A percentile compares a stretch with the other conserved stretches of the same genome.
These are phyloP conservation scores for Ophiostoma quercus DNA, from an alignment of 2,329 filamentous ascomycete genomes.

Conservation along the genomic window DNA sequence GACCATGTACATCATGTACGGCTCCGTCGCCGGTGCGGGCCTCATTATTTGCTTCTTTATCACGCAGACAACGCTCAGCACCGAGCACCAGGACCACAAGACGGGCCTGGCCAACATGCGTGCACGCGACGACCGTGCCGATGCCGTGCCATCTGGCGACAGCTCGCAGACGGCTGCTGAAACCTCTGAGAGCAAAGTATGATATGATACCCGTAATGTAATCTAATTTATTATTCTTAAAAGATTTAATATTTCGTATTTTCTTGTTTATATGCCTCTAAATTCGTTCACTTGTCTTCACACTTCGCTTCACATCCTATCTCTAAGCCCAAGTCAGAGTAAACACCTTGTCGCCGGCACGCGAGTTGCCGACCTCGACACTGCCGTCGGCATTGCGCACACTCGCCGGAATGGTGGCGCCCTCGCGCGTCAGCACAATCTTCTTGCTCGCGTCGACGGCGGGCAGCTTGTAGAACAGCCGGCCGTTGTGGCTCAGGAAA, in stretches of 20 bases:
- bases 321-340: slow-evolving; percentile 36
- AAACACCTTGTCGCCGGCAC: slow-evolving; percentile 40
- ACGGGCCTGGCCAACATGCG: slow-evolving; percentile 47
- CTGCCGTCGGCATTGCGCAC: slow-evolving; percentile 37
- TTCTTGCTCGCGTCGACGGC: slow-evolving; percentile 28
- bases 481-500: slow-evolving; percentile 51
- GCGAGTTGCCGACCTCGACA: slow-evolving; percentile 43
- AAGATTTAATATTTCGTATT: not conserved
- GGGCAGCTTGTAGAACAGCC: slow-evolving; percentile 49
- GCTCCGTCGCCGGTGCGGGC: slow-evolving; percentile 44
- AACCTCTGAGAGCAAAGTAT: not conserved
- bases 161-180: slow-evolving; percentile 14
- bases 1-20: slow-evolving; percentile 55
- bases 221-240: not conserved
- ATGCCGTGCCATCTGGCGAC: slow-evolving; percentile 22
- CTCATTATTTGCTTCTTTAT: slow-evolving; percentile 46
- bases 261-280: not conserved
- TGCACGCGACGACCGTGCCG: slow-evolving; percentile 23
- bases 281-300: not conserved
- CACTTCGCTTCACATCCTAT: not conserved
- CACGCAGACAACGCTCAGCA: slow-evolving; percentile 47
- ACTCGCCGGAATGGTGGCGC: slow-evolving; percentile 39
- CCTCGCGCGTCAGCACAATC: slow-evolving; percentile 40
- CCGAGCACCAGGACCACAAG: slow-evolving; percentile 53
- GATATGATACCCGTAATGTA: not conserved